phyloP scores from a whole-genome alignment of 257 asterid genomes.

The Fraxinus cuspidata region DNA sequence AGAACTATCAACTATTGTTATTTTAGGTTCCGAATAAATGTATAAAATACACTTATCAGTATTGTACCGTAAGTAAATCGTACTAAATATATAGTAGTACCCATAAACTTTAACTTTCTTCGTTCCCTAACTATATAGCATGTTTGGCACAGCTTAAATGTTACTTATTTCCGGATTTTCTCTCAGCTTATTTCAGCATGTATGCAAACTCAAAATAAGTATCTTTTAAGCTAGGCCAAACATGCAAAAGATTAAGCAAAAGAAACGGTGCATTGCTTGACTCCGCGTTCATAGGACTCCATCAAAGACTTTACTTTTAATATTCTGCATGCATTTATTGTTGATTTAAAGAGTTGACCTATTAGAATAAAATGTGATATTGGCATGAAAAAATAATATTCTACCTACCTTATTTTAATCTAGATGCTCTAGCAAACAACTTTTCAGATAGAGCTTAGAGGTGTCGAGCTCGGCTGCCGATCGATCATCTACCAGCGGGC shows the following conservation, averaged over 20 bases:
- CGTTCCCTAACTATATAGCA: neutral
- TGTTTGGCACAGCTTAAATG: neutral
- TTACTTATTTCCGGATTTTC: neutral
- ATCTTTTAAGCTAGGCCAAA: neutral
- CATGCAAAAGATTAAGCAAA: neutral
- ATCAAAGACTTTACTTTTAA: neutral
- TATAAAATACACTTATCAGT: no score
- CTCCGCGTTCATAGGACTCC: constrained; percentile 5
- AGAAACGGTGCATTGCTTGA: neutral
- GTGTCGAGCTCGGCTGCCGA: neutral
- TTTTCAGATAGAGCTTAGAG: neutral
- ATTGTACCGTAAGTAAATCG: no score
- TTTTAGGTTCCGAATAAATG: no score
- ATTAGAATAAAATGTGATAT: no score
- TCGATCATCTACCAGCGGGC: neutral
- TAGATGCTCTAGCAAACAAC: neutral
- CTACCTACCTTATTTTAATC: neutral
- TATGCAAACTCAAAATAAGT: neutral
- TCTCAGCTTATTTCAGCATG: neutral
- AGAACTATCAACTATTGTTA: no score
- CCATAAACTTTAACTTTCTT: neutral
- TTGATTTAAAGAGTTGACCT: neutral
- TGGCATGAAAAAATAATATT: neutral
- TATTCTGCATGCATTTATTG: neutral
- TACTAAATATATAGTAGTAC: neutral